Evolutionary conservation across 2,329 filamentous ascomycete genomes (phyloP).

Genomic region (Pezicula neosporulosa): DNA sequence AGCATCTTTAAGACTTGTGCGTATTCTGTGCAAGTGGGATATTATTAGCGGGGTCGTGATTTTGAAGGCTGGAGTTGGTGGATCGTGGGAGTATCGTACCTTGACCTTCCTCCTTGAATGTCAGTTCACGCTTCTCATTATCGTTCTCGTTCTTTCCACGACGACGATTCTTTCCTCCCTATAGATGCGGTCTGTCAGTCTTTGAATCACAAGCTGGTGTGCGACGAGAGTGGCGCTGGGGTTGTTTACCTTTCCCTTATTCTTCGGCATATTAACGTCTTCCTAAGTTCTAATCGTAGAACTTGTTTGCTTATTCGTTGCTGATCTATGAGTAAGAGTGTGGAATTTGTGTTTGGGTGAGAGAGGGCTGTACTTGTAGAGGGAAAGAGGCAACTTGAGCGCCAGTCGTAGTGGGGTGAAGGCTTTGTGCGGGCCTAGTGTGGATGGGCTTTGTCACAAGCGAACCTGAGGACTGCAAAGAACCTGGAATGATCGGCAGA

Average conservation of each 20-base stretch:
- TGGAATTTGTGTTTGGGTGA: neutral
- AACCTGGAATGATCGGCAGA: too few species aligned
- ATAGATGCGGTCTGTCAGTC: constrained; percentile 26
- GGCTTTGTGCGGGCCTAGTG: too few species aligned
- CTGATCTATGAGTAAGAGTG: neutral
- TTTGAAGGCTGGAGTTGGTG: neutral
- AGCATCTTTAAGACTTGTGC: constrained; percentile 94
- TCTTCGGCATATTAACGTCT: constrained; percentile 81
- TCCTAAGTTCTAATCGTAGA: neutral
- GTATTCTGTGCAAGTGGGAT: constrained; percentile 50
- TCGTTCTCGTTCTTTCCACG: constrained; percentile 99
- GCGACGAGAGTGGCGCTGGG: constrained; percentile 1
- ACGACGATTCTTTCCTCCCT: constrained; percentile 98
- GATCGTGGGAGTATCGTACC: constrained; percentile 37
- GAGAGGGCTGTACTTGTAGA: too few species aligned
- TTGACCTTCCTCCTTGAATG: constrained; percentile 98
- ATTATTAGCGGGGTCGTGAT: constrained; percentile 10
- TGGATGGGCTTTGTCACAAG: too few species aligned
- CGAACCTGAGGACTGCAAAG: too few species aligned
- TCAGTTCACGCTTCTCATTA: constrained; percentile 97
- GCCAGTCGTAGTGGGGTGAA: too few species aligned
- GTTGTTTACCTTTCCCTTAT: constrained; percentile 89
- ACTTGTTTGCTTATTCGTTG: constrained; percentile 1
- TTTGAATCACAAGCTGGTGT: constrained; percentile 2
- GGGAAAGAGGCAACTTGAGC: too few species aligned